Conservation (phyloP, 1,284 basidiomycete genomes). For the Sanghuangporus weigelae region DNA sequence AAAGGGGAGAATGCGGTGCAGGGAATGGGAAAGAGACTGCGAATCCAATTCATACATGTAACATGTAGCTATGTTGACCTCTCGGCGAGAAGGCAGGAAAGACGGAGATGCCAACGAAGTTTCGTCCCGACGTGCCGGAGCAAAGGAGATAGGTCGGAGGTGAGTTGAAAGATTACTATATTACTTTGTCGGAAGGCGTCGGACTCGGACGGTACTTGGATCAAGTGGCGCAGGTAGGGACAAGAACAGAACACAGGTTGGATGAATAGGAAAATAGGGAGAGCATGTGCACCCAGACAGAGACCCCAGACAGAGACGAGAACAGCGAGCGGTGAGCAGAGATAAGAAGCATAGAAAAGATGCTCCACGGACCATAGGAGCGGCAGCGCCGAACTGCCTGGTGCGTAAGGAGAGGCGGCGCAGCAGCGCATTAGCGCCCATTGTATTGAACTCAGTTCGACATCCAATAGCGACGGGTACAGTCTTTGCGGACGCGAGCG, state of each 20-base stretch:
- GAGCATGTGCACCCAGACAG: neutral
- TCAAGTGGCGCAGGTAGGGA: neutral
- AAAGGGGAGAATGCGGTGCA: too few relatives aligned
- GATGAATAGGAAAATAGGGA: too few relatives aligned
- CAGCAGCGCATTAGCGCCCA: neutral
- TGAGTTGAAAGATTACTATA: neutral
- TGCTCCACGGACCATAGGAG: neutral
- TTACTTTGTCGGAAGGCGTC: neutral
- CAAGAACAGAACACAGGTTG: neutral
- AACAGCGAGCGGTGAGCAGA: neutral
- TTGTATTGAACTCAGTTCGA: neutral
- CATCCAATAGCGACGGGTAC: neutral
- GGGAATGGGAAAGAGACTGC: too few relatives aligned
- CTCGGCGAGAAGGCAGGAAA: too few relatives aligned
- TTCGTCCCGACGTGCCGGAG: slow-evolving; percentile 15
- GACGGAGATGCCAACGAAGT: too few relatives aligned
- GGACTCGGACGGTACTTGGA: neutral
- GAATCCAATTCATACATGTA: too few relatives aligned
- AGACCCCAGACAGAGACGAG: neutral
- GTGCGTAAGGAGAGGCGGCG: neutral
- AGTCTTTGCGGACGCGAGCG: neutral
- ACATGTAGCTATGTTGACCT: too few relatives aligned
- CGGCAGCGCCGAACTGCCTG: neutral
- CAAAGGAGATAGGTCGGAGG: neutral
- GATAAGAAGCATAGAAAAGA: neutral